Evolutionary conservation across 306 rosid genomes (phyloP).

Genomic region (Prunus armeniaca): DNA sequence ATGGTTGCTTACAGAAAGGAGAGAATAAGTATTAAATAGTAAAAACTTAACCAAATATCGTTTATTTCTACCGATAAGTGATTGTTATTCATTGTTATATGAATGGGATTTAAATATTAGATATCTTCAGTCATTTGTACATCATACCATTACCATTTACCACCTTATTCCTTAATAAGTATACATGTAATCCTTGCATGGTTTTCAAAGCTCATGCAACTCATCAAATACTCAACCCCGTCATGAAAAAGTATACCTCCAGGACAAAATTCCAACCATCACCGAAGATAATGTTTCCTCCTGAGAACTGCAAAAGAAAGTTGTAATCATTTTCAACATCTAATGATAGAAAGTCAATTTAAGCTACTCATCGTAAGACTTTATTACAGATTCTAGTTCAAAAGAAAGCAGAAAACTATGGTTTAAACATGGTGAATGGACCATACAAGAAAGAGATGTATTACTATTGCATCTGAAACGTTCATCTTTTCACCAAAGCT

Average conservation of each 20-base stretch:
- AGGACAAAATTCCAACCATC: slow-evolving; percentile 30
- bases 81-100: not conserved
- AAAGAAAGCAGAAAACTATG: not conserved
- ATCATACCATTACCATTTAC: not conserved
- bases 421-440: not conserved
- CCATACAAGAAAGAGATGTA: not conserved
- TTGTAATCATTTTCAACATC: slow-evolving; percentile 13
- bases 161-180: not conserved
- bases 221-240: not conserved
- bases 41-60: not conserved
- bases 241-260: slow-evolving; percentile 21
- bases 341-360: not conserved
- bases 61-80: not conserved
- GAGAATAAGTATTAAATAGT: not conserved
- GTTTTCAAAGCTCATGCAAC: not conserved
- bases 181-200: not conserved
- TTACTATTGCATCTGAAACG: not conserved
- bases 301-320: slow-evolving; percentile 25
- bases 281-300: slow-evolving; percentile 29
- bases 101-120: not conserved
- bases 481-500: not conserved
- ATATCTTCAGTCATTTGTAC: not conserved
- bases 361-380: not conserved
- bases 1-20: not conserved
- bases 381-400: not conserved